Base-by-base conservation (phyloP, 257 asterid species). In the Perilla frutescens region DNA sequence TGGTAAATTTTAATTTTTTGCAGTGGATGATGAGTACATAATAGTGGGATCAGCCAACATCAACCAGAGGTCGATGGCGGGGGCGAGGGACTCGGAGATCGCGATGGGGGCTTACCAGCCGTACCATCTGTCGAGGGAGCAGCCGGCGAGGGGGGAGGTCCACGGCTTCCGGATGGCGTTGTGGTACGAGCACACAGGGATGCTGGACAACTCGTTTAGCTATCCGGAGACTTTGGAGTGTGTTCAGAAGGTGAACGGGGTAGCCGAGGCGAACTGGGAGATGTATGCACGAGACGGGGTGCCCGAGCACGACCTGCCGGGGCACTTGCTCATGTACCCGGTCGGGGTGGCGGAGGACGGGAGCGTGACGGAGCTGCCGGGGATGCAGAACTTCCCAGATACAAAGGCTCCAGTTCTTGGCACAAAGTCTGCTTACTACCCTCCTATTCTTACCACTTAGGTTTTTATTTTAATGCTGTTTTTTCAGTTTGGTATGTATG, bases 31-130 rank as follows among this genome's bases (percentile, higher is more conserved):
- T 50, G 96, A 90, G 48, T 90, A 90, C 75, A 90, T 90, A 59
- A 90, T 90, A 62, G 34, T 86, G 1, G 95, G 96, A 48, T 90
- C 95, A 0, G 96, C 96, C 0, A 90, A 90, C 58, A 88, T 90
- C 75, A 90, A 90, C 85, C 90, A 90, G 57, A 82, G 96, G 37
- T 90, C 96, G 4, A 82, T 90, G 95, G 95, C 83, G 8, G 96
- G 96, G 1, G 88, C 87, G 0, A 78, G 92, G 59, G 96, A 90
- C 60, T 81, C 95, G 3, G 96, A 90, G 48, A 90, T 90, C 4
- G 95, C 95, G 0, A 90, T 90, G 92, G 96, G 92, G 56, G 95
- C 88, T 0, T 90, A 83, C 72, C 96, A 90, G 62, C 96, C 96
- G 0, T 68, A 76, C 72, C 95, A 88, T 59, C 81, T 86, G 3